A percentile compares a stretch with the other conserved stretches of the same genome.
phyloP scores from a whole-genome alignment of 169 alveolate genomes.

The Cryptosporidium andersoni region DNA sequence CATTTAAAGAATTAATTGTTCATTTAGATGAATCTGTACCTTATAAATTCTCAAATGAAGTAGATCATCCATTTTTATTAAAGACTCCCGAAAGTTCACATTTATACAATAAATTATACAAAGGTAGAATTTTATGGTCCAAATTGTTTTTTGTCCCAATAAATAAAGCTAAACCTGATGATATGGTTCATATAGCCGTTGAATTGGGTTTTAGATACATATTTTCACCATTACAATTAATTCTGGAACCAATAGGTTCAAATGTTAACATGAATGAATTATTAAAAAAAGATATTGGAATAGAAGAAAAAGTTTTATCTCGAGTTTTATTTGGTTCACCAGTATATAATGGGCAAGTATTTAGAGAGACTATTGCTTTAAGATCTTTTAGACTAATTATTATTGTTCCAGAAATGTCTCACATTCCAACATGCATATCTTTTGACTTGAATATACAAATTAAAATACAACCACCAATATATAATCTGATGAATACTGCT shows the following conservation, averaged over 20 bases:
- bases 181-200: conserved; percentile 15
- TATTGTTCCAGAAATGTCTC: conserved; percentile 29
- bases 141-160: conserved; percentile 35
- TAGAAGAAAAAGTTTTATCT: background rate
- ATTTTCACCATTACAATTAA: conserved; percentile 22
- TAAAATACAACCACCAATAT: conserved; percentile 13
- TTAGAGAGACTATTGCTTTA: conserved; percentile 35
- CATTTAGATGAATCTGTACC: conserved; percentile 6
- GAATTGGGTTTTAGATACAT: conserved; percentile 47
- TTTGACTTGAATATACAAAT: conserved; percentile 52
- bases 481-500: conserved; percentile 1
- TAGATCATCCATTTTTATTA: conserved; percentile 31
- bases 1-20: conserved; percentile 22
- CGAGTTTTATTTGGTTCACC: conserved; percentile 63
- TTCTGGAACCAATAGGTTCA: conserved; percentile 29
- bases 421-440: conserved; percentile 9
- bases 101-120: conserved; percentile 6
- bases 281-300: background rate
- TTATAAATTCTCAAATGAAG: conserved; percentile 31
- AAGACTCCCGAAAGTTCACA: conserved; percentile 23
- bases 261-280: background rate
- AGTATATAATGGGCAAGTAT: conserved; percentile 56
- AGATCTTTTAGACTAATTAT: conserved; percentile 46
- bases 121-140: conserved; percentile 48
- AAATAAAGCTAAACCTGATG: conserved; percentile 17